phyloP scores from a whole-genome alignment of 805 yeast species.

The Sugiyamaella floridensis region DNA sequence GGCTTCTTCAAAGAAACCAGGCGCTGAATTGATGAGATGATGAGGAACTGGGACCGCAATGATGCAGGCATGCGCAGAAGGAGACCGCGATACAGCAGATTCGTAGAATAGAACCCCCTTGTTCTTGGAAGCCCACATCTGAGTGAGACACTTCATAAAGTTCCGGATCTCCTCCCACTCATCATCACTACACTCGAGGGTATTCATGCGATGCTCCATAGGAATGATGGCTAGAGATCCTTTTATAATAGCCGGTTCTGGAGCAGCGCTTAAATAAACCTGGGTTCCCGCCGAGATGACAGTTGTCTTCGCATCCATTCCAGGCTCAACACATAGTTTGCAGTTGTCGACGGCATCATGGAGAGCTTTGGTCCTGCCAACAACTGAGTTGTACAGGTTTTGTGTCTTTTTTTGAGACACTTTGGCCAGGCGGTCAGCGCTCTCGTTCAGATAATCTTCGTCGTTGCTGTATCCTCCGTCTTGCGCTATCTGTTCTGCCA shows the following conservation, averaged over 20 bases:
- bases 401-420: slow-evolving; percentile 27
- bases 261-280: slow-evolving; percentile 35
- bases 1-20: slow-evolving; percentile 40
- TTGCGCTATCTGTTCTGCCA: slow-evolving; percentile 33
- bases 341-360: slow-evolving; percentile 33
- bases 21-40: slow-evolving; percentile 27
- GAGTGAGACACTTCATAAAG: slow-evolving; percentile 37
- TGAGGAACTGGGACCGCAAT: slow-evolving; percentile 40
- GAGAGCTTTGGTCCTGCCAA: slow-evolving; percentile 25
- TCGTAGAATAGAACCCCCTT: slow-evolving; percentile 42
- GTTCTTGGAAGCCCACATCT: slow-evolving; percentile 34
- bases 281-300: slow-evolving; percentile 34
- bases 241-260: slow-evolving; percentile 36
- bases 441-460: slow-evolving; percentile 39
- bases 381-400: slow-evolving; percentile 27
- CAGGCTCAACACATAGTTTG: slow-evolving; percentile 33
- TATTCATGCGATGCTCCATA: slow-evolving; percentile 34
- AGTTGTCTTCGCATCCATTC: slow-evolving; percentile 22
- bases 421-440: slow-evolving; percentile 34
- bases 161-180: slow-evolving; percentile 40
- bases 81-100: slow-evolving; percentile 29
- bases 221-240: slow-evolving; percentile 38
- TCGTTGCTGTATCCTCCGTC: slow-evolving; percentile 36
- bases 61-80: slow-evolving; percentile 36
- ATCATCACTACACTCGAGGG: slow-evolving; percentile 37